Conservation (phyloP, 2,329 filamentous ascomycete genomes). For the Penicillium sp. region DNA sequence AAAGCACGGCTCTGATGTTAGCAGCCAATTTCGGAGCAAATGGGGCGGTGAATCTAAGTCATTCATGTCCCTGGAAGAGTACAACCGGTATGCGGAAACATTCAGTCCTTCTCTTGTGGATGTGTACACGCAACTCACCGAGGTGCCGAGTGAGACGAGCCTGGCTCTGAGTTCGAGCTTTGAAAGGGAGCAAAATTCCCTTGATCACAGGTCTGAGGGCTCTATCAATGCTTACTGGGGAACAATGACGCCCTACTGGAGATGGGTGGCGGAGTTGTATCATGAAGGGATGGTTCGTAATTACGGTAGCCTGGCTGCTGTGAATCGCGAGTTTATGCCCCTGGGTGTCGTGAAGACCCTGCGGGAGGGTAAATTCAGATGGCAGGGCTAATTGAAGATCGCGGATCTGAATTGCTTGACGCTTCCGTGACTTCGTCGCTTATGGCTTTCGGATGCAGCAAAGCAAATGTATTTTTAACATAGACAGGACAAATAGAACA, state of each 20-base stretch:
- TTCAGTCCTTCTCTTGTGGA: slow-evolving; percentile 30
- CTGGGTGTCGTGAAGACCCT: slow-evolving; percentile 46
- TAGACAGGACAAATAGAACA: not conserved
- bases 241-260: slow-evolving; percentile 46
- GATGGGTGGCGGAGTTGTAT: slow-evolving; percentile 45
- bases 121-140: slow-evolving; percentile 36
- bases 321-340: slow-evolving; percentile 44
- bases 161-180: slow-evolving; percentile 33
- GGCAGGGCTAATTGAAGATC: slow-evolving; percentile 36
- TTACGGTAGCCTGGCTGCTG: slow-evolving; percentile 43
- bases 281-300: slow-evolving; percentile 41
- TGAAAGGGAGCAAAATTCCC: slow-evolving; percentile 21
- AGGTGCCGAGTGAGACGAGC: slow-evolving; percentile 34
- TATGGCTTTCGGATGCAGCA: not conserved
- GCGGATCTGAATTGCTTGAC: not conserved
- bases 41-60: slow-evolving; percentile 13
- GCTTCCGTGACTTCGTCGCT: not conserved
- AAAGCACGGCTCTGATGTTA: slow-evolving; percentile 23
- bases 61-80: slow-evolving; percentile 46
- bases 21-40: slow-evolving; percentile 3
- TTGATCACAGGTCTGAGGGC: slow-evolving; percentile 6
- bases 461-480: not conserved
- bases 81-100: slow-evolving; percentile 36
- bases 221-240: slow-evolving; percentile 30
- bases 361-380: slow-evolving; percentile 43